Evolutionary conservation across 345 rosid species (phyloP), one percentile per base, ranked within the genome.

Genomic region (Dipteronia sinensis): DNA sequence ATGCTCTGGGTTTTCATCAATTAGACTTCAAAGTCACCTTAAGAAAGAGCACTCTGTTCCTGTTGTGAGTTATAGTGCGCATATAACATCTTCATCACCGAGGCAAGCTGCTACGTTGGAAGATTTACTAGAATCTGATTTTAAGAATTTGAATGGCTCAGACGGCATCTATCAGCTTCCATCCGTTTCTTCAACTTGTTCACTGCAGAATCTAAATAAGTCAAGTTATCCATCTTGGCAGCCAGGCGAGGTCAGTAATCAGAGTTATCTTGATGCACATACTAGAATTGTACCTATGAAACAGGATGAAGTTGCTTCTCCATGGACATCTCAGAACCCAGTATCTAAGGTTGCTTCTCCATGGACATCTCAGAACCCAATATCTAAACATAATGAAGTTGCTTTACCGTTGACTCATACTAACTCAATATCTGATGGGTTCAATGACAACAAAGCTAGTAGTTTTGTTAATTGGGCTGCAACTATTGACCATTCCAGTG

Each of bases 351-450:
- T 69, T 59, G 27, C 81, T 22, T 66, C 66, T 34, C 65, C 62
- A 49, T 63, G 64, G 74, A 27, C 81, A 27, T 61, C 86, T 49
- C 6, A 71, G 23, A 80, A 83, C 78, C 69, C 76, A 44, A 31
- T 65, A 65, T 75, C 85, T 69, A 86, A 84, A 22, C 64, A 59
- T 59, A 59, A 59, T 59, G 27, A 59, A 19, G 55, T 69, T 61
- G 29, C 81, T 22, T 66, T 69, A 46, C 65, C 63, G 42, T 64
- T 65, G 74, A 27, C 81, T 34, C 56, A 85, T 49, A 15, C 72
- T 27, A 77, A 81, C 77, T 74, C 72, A 19, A 20, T 66, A 67
- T 72, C 85, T 58, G 84, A 84, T 82, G 90, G 88, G 62, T 84
- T 76, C 74, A 63, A 69, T 25, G 75, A 73, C 27, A 77, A 70